Base-by-base conservation (phyloP, 306 rosid species). In the Quercus mongolica region DNA sequence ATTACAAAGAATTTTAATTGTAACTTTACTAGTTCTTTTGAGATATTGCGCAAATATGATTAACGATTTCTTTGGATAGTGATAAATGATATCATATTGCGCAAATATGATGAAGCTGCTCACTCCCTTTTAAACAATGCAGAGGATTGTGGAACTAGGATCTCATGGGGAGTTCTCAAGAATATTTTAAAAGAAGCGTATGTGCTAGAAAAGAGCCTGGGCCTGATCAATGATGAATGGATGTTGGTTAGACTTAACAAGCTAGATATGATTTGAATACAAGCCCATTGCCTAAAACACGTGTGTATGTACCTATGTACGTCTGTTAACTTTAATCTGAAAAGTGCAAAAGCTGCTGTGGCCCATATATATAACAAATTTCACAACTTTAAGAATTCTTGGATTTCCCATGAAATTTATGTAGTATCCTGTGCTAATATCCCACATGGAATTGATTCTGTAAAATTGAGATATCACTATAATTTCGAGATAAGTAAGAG, bases 151-250 rank as follows among this genome's bases (percentile, higher is more conserved):
- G 38, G 15, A 62, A 5, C n/a, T 14, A 62, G 18, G 33, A 10
- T 10, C 5, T 13, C 15, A 26, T 4, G 5, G 65, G 31, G 4
- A 23, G 65, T 10, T 14, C 15, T 26, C 35, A 61, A 25, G 33
- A 23, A 26, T 62, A 26, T 12, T 4, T 4, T 30, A 62, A 5
- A 62, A 49, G 12, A 78, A 84, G 5, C 70, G 81, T 77, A 56
- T 80, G 86, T 69, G 92, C 83, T 88, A 77, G 79, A 70, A 86
- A 77, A 77, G 74, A 76, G 44, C 78, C 54, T 61, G 74, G 38
- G 69, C 46, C 71, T 74, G 77, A 69, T 75, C 73, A 78, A 84
- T 71, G 83, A 56, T 31, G 76, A 74, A 75, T 14, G 51, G 25
- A 15, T 81, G 49, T 31, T 44, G 80, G 63, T 56, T 68, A 9